phyloP scores from a whole-genome alignment of 352 stramenopile genomes.

The Pelagophyceae sp. region DNA sequence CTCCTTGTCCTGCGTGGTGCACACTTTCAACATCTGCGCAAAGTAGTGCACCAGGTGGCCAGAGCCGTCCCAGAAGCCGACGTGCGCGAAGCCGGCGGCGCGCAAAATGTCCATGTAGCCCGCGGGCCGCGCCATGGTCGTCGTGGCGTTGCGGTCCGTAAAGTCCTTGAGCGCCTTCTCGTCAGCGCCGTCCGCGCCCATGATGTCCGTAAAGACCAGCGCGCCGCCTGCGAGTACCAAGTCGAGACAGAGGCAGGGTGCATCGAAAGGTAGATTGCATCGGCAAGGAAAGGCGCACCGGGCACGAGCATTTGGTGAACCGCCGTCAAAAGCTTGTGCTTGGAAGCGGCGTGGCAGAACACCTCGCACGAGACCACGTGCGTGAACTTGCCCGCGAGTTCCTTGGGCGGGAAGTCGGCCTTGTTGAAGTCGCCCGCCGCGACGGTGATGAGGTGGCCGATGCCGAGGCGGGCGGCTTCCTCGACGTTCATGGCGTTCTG shows the following conservation, averaged over 20 bases:
- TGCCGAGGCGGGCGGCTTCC: constrained; percentile 28
- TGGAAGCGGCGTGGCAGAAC: constrained; percentile 23
- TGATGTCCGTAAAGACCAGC: constrained; percentile 21
- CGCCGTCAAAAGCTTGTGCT: neutral
- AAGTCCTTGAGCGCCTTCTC: constrained; percentile 35
- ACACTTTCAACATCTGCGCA: constrained; percentile 32
- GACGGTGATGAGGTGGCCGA: constrained; percentile 31
- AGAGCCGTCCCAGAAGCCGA: constrained; percentile 32
- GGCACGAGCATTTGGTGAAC: neutral
- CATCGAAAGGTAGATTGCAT: too few relatives aligned
- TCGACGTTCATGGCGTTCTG: constrained; percentile 39
- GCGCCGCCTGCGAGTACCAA: too few relatives aligned
- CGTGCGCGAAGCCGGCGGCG: constrained; percentile 26
- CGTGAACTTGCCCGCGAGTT: constrained; percentile 26
- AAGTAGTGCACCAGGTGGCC: constrained; percentile 35
- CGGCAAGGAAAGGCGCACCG: too few relatives aligned
- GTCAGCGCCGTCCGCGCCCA: constrained; percentile 16
- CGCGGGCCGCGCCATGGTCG: constrained; percentile 30
- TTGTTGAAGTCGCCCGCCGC: constrained; percentile 34
- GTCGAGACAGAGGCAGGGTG: too few relatives aligned
- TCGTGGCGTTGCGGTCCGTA: constrained; percentile 34
- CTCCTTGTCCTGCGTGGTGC: constrained; percentile 27
- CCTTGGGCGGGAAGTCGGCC: constrained; percentile 21
- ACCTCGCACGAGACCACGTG: constrained; percentile 37
- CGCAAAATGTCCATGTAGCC: constrained; percentile 29